Conservation (phyloP, 2,329 filamentous ascomycete species). For the Nannizzia gypsea region DNA sequence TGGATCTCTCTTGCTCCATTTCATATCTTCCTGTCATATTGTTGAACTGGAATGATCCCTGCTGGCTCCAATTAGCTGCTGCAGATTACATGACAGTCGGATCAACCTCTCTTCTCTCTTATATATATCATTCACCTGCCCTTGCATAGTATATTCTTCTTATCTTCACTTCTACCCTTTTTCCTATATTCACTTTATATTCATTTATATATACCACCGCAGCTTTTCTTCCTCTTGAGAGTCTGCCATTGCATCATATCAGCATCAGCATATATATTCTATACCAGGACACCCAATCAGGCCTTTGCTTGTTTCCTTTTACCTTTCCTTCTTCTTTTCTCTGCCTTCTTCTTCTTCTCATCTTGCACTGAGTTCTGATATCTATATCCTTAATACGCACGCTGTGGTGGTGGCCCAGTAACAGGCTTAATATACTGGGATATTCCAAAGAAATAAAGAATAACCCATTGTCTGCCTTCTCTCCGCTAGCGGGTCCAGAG, state of each 20-base stretch:
- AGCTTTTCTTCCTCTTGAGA: neutral
- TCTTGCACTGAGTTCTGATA: neutral
- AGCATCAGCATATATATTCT: neutral
- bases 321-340: neutral
- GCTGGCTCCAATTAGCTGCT: neutral
- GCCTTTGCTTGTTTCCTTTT: neutral
- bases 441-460: neutral
- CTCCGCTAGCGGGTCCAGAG: neutral
- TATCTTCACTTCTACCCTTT: neutral
- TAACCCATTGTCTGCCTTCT: too few species aligned
- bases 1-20: neutral
- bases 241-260: neutral
- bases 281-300: neutral
- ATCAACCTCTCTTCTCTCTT: neutral
- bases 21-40: neutral
- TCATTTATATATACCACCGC: neutral
- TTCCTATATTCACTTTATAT: neutral
- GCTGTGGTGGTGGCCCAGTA: constrained; percentile 5
- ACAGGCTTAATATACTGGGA: neutral
- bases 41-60: neutral
- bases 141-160: neutral
- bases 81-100: neutral
- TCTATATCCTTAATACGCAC: neutral
- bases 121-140: neutral
- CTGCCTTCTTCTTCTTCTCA: neutral